Conservation (phyloP, 495 filamentous ascomycete genomes). For the Lasiosphaeriaceae sp. region DNA sequence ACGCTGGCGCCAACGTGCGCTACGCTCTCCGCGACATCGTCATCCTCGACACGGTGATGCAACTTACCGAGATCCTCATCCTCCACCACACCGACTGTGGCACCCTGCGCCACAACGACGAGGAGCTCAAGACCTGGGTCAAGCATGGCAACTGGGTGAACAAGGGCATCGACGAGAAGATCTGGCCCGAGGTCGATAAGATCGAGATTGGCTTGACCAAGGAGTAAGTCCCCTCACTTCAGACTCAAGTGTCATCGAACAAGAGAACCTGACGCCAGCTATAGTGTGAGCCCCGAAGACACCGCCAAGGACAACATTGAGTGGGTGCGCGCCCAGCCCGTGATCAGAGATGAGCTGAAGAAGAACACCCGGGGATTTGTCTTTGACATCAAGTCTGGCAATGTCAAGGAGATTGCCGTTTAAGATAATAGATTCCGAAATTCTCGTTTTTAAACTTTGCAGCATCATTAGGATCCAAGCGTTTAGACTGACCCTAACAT, state of each 20-base stretch:
- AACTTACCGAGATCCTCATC: constrained; percentile 18
- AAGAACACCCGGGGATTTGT: constrained; percentile 21
- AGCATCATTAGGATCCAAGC: too few species aligned
- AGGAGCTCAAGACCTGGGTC: neutral
- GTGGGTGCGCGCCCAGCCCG: constrained; percentile 16
- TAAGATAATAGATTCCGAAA: too few species aligned
- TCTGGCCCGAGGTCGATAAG: constrained; percentile 16
- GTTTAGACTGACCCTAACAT: too few species aligned
- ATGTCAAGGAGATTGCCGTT: constrained; percentile 10
- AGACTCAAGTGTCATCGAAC: too few species aligned
- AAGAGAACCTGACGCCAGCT: too few species aligned
- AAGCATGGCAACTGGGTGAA: constrained; percentile 4
- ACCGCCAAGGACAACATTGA: constrained; percentile 27
- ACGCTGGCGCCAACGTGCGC: constrained; percentile 19
- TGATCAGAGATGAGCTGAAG: constrained; percentile 23
- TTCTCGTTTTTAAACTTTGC: too few species aligned
- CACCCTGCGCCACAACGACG: constrained; percentile 15
- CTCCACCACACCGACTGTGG: constrained; percentile 26
- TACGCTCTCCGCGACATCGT: constrained; percentile 21
- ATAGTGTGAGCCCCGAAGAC: constrained; percentile 13
- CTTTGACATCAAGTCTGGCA: constrained; percentile 34
- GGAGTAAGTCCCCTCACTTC: constrained; percentile 1
- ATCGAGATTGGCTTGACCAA: constrained; percentile 6
- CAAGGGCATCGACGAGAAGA: neutral
- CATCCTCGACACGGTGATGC: constrained; percentile 17